Evolutionary conservation across 1,284 basidiomycete genomes (phyloP), one percentile per base, ranked within the genome.

Genomic region (Cryptococcus hybrid): DNA sequence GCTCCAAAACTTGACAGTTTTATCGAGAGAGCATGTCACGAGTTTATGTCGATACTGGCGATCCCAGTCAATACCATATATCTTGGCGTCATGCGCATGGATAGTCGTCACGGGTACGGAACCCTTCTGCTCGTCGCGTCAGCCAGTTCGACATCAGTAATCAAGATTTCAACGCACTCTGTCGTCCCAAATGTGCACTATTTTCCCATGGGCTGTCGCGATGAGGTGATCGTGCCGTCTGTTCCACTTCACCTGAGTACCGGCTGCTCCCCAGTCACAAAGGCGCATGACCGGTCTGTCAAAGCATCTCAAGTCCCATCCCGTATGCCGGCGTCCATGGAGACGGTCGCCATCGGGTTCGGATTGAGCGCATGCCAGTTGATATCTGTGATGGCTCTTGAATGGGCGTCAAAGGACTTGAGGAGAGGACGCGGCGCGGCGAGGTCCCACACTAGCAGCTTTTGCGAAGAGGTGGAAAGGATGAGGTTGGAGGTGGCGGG

Each of bases 401-500:
- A 90, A 69, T 96, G 93, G 0, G 89, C 88, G 60, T 88, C 87
- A 5, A 96, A 71, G 86, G 86, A 73, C 87, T 84, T 55, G 90
- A 92, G n/a, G 82, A 88, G 36, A 83, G 88, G 71, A 84, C 87
- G 52, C 84, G 73, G 68, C 0, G 77, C 71, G 0, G 65, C 80
- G 1, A 99, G 82, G 71, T 99, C 97, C 95, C 95, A 99, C 59
- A 99, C 91, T 5, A 99, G 82, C 81, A 97, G 84, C 75, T 97
- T 96, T 75, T 97, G 92, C 50, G 90, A 90, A 0, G 91, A 95
- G 0, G 96, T 99, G 2, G 92, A 95, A 18, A 95, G 89, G 53
- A 99, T 92, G 69, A 94, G 92, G 66, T 95, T 87, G 51, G 88
- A 86, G 11, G 88, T 85, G 6, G 83, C 81, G 0, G 85, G 85